phyloP scores from a whole-genome alignment of 1,284 basidiomycete species.

The Schizophyllum amplum region DNA sequence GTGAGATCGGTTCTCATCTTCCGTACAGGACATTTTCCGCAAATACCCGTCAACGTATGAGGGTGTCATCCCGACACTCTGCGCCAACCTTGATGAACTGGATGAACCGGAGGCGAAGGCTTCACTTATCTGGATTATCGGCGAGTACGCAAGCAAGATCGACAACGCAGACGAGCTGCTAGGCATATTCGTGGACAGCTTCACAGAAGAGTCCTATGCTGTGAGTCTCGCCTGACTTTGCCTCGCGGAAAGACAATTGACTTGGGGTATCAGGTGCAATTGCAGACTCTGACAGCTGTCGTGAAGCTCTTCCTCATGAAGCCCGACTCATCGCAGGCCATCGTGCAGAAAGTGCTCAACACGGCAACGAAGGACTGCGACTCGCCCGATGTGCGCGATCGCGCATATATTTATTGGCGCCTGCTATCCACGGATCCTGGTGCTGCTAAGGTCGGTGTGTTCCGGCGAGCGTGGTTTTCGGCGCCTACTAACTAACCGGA shows the following conservation, averaged over 20 bases:
- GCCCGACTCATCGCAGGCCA: constrained; percentile 83
- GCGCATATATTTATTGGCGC: constrained; percentile 96
- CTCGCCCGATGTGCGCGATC: constrained; percentile 93
- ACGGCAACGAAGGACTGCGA: constrained; percentile 97
- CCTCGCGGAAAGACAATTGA: constrained; percentile 11
- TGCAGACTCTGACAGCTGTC: constrained; percentile 92
- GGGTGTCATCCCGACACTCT: constrained; percentile 91
- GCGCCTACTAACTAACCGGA: not conserved
- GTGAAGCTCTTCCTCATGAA: constrained; percentile 96
- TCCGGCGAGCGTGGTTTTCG: constrained; percentile 1
- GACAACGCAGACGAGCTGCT: constrained; percentile 93
- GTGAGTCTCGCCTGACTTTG: constrained; percentile 33
- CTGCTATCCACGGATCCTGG: constrained; percentile 87
- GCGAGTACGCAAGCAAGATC: constrained; percentile 96
- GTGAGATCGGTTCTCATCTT: not conserved
- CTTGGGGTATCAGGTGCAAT: constrained; percentile 70
- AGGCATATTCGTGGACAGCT: constrained; percentile 84
- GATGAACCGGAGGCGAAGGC: constrained; percentile 99
- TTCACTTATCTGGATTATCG: constrained; percentile 97
- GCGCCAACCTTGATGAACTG: constrained; percentile 91
- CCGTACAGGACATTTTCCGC: constrained; percentile 81
- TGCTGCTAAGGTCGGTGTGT: constrained; percentile 75
- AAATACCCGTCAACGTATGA: constrained; percentile 98
- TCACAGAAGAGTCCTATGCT: constrained; percentile 89
- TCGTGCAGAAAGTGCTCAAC: constrained; percentile 86